phyloP scores from a whole-genome alignment of 129 eudicot species.

The Flaveria sonorensis region DNA sequence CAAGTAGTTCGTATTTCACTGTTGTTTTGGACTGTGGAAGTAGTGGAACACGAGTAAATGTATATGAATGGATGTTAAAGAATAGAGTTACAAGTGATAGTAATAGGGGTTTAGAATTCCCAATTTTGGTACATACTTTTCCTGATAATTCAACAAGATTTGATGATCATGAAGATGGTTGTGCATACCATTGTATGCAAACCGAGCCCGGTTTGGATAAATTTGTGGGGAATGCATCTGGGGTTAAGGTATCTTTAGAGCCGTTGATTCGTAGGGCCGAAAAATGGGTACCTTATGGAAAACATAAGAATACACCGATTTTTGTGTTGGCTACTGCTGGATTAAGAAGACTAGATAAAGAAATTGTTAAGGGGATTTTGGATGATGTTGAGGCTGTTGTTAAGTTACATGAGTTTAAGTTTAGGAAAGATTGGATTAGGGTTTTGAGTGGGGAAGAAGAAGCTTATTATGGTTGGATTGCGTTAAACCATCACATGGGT shows the following conservation, averaged over 20 bases:
- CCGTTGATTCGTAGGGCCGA: slow-evolving; percentile 82
- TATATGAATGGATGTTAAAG: slow-evolving; percentile 56
- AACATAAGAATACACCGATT: slow-evolving; percentile 54
- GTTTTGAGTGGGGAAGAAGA: slow-evolving; percentile 93
- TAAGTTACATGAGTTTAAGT: slow-evolving; percentile 55
- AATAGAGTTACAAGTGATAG: slow-evolving; percentile 8
- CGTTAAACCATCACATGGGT: slow-evolving; percentile 70
- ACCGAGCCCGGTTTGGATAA: slow-evolving; percentile 91
- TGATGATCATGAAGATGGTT: slow-evolving; percentile 43
- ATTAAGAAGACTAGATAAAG: slow-evolving; percentile 53
- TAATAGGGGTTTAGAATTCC: slow-evolving; percentile 36
- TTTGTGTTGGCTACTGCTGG: slow-evolving; percentile 91
- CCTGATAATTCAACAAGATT: slow-evolving; percentile 51
- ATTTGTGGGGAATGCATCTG: slow-evolving; percentile 67
- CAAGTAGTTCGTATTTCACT: slow-evolving; percentile 49
- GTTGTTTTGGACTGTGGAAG: slow-evolving; percentile 96
- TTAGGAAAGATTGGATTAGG: slow-evolving; percentile 66
- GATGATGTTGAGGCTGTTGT: slow-evolving; percentile 61
- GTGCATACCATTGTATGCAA: slow-evolving; percentile 85
- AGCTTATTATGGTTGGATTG: slow-evolving; percentile 93
- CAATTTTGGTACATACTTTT: slow-evolving; percentile 63
- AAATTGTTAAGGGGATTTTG: slow-evolving; percentile 47
- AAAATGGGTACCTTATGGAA: slow-evolving; percentile 61
- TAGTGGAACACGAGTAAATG: slow-evolving; percentile 84
- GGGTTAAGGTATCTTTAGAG: slow-evolving; percentile 64